Base-by-base conservation (phyloP, 352 stramenopile species). In the Sclerospora graminicola region DNA sequence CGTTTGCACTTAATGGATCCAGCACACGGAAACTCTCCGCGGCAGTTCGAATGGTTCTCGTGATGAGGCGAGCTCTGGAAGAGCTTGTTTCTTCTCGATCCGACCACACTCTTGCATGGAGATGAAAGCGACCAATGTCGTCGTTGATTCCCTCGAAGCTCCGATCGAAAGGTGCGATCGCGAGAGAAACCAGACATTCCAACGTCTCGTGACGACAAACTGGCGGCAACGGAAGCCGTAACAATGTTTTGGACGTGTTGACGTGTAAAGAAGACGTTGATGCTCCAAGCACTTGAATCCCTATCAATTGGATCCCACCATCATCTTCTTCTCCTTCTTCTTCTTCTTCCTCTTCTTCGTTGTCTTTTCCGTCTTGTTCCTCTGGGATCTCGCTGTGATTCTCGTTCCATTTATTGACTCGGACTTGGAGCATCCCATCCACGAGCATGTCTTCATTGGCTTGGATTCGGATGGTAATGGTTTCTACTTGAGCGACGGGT, bases 361-460 rank as follows among this genome's bases (percentile, higher is more conserved):
- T 26, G 10, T 13, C 21, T 43, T 49, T 29, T n/a, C n/a, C n/a
- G n/a, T n/a, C n/a, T n/a, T n/a, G n/a, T n/a, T n/a, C n/a, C n/a
- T n/a, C n/a, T n/a, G 5, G 18, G 21, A 10, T 24, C 15, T 40
- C 18, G 10, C 51, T 51, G 18, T 1, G 16, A 18, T 43, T 41
- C 24, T 30, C 18, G 23, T 24, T 16, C 18, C 44, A 37, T 21
- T 41, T 57, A 4, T 65, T 54, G 5, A 72, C 32, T 11, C 61
- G 47, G 21, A 89, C 27, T 40, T 84, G 63, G 9, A 87, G 49
- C 15, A 65, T 51, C 14, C 78, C 74, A 27, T 78, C 48, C 0
- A 40, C 18, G 3, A 87, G 50, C 3, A 32, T 52, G 35, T 87
- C 74, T 14, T 74, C 48, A 4, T 79, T 57, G 1, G 68, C 55